phyloP scores from a whole-genome alignment of 257 asterid genomes.

The Solanum ahanhuiri region DNA sequence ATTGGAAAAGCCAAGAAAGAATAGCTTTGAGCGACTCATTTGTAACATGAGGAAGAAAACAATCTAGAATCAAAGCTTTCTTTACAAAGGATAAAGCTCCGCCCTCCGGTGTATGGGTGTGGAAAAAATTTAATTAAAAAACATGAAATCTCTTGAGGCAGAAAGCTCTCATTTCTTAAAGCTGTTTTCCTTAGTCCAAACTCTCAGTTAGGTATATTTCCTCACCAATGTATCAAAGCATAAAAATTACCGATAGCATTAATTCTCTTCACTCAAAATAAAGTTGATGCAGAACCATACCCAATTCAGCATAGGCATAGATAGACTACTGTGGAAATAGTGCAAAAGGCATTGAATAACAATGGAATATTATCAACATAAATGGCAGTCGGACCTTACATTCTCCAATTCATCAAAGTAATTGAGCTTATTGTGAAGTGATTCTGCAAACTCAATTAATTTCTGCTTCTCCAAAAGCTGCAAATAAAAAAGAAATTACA shows the following conservation, averaged over 20 bases:
- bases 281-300: neutral
- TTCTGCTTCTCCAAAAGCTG: conserved; percentile 96
- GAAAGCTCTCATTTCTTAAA: neutral
- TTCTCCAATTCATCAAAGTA: conserved; percentile 98
- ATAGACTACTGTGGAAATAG: neutral
- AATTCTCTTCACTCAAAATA: neutral
- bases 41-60: neutral
- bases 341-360: neutral
- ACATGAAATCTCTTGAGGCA: neutral
- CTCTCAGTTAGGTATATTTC: neutral
- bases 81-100: neutral
- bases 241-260: neutral
- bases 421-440: conserved; percentile 90
- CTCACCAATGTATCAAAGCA: neutral
- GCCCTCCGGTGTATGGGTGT: neutral
- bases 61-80: neutral
- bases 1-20: neutral
- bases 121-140: neutral
- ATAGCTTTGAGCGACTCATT: neutral
- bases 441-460: conserved; percentile 87
- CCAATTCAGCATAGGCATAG: neutral
- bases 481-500: conserved; percentile 23
- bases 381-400: conserved; percentile 61
- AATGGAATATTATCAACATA: conserved; percentile 8
- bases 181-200: neutral